Evolutionary conservation across 441 rosid species (phyloP).

Genomic region (Adansonia gregorii): DNA sequence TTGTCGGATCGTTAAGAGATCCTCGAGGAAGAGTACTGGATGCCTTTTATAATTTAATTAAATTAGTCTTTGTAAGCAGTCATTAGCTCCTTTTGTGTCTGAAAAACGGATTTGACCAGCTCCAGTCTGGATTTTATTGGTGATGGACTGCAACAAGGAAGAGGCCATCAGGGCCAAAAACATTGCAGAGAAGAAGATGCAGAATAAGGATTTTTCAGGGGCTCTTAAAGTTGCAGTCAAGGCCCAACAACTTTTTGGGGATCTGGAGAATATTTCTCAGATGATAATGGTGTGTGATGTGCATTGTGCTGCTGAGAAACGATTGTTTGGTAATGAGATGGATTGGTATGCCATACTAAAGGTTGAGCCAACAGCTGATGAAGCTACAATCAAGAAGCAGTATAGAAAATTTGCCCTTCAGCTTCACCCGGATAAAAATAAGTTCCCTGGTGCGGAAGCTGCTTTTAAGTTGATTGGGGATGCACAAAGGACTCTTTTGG

Average conservation of each 20-base stretch:
- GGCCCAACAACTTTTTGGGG: slow-evolving; percentile 71
- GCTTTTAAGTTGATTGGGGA: slow-evolving; percentile 90
- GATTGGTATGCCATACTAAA: slow-evolving; percentile 95
- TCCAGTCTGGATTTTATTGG: not conserved
- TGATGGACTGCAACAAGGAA: slow-evolving; percentile 86
- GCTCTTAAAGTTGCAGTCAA: slow-evolving; percentile 68
- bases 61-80: not conserved
- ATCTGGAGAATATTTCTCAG: slow-evolving; percentile 64
- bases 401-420: slow-evolving; percentile 78
- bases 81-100: slow-evolving; percentile 8
- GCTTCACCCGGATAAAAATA: slow-evolving; percentile 95
- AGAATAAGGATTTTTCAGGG: slow-evolving; percentile 51
- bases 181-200: slow-evolving; percentile 70
- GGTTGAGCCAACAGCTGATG: slow-evolving; percentile 67
- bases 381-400: slow-evolving; percentile 77
- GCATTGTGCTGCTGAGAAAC: slow-evolving; percentile 69
- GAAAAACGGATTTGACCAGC: not conserved
- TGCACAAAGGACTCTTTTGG: slow-evolving; percentile 83
- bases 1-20: not conserved
- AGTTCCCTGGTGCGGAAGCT: slow-evolving; percentile 90
- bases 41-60: not conserved
- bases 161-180: slow-evolving; percentile 86
- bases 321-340: slow-evolving; percentile 60
- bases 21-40: not conserved
- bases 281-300: slow-evolving; percentile 85